phyloP scores from a whole-genome alignment of 306 rosid species.

The Pueraria montana region DNA sequence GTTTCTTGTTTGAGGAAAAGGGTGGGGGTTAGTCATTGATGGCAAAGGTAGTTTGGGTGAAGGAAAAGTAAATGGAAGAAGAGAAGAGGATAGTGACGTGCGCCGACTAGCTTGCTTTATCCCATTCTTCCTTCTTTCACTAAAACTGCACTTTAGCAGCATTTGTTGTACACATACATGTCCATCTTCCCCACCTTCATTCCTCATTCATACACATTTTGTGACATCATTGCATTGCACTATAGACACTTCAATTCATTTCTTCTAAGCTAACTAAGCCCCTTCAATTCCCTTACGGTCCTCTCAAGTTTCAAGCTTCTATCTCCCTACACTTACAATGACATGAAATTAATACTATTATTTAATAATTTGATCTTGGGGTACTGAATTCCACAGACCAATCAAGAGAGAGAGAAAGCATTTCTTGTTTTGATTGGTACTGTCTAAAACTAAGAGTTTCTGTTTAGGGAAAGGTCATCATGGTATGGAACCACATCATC shows the following conservation, averaged over 20 bases:
- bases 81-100: slow-evolving; percentile 64
- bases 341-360: background rate
- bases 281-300: background rate
- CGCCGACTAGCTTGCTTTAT: slow-evolving; percentile 73
- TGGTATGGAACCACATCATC: slow-evolving; percentile 60
- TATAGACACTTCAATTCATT: slow-evolving; percentile 11
- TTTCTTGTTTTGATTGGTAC: slow-evolving; percentile 57
- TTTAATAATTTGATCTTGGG: background rate
- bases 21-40: slow-evolving; percentile 19
- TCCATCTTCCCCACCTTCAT: slow-evolving; percentile 54
- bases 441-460: slow-evolving; percentile 51
- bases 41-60: slow-evolving; percentile 46
- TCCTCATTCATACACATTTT: slow-evolving; percentile 46
- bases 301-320: slow-evolving; percentile 31
- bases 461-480: slow-evolving; percentile 62
- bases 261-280: slow-evolving; percentile 29
- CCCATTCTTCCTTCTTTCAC: slow-evolving; percentile 81
- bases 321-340: slow-evolving; percentile 22
- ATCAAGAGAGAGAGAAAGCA: slow-evolving; percentile 34
- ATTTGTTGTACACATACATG: slow-evolving; percentile 46
- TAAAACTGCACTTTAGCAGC: slow-evolving; percentile 61
- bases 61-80: slow-evolving; percentile 51
- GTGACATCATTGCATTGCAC: slow-evolving; percentile 54
- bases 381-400: slow-evolving; percentile 44
- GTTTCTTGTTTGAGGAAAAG: slow-evolving; percentile 7